A percentile compares a stretch with the other conserved stretches of the same genome.
Conservation (phyloP, 371 early-diverging fungal genomes). For the Zychaea mexicana region DNA sequence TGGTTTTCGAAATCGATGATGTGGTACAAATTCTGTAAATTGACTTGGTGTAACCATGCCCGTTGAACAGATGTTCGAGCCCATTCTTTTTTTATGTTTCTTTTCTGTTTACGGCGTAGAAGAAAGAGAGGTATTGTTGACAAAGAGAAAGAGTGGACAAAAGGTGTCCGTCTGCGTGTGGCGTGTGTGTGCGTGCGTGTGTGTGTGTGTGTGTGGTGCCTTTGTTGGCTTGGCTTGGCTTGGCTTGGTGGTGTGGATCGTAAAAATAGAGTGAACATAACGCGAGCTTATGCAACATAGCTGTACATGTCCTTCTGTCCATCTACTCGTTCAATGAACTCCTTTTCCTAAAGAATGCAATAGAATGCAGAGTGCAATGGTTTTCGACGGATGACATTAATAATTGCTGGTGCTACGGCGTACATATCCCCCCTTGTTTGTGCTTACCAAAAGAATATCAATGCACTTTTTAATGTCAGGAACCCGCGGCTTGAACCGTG, state of each 20-base stretch:
- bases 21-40: not conserved
- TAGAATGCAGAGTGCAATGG: no score
- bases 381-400: not conserved
- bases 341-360: constrained; percentile 70
- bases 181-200: not conserved
- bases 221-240: no score
- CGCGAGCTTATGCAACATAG: constrained; percentile 87
- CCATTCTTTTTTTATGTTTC: not conserved
- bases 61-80: not conserved
- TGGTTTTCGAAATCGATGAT: no score
- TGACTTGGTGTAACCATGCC: not conserved
- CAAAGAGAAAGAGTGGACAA: not conserved
- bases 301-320: constrained; percentile 86
- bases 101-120: not conserved
- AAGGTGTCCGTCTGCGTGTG: no score
- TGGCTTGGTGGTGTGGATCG: no score
- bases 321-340: constrained; percentile 91
- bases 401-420: not conserved
- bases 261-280: not conserved
- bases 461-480: constrained; percentile 96
- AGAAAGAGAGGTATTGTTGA: not conserved
- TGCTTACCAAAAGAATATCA: constrained; percentile 77
- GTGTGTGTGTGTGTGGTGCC: not conserved
- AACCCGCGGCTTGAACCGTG: constrained; percentile 91
- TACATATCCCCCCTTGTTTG: no score